Percentiles rank a stretch among this genome's conserved stretches.
phyloP scores from a whole-genome alignment of 148 eudicot species.

The Spergularia marina region DNA sequence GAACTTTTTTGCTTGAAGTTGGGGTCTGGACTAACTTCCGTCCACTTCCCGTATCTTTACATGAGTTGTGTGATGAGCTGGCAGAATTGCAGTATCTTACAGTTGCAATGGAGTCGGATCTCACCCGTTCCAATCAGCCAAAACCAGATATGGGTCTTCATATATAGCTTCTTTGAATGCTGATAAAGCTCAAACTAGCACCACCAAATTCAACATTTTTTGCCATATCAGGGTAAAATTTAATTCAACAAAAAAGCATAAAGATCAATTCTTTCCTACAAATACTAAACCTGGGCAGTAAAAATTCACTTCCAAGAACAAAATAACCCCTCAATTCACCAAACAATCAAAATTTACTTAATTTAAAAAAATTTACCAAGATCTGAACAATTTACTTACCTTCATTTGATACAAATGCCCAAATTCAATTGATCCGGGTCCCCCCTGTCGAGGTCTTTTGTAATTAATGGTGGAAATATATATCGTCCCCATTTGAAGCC shows the following conservation, averaged over 20 bases:
- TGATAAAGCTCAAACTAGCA: constrained; percentile 65
- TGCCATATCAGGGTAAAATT: constrained; percentile 4
- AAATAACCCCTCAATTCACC: constrained; percentile 4
- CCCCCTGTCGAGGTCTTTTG: too few species aligned
- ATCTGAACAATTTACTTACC: constrained; percentile 48
- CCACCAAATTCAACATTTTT: constrained; percentile 10
- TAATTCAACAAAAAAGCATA: background rate
- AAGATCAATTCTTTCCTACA: background rate
- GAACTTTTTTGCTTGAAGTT: too few species aligned
- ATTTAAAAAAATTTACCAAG: constrained; percentile 26
- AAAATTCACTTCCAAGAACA: background rate
- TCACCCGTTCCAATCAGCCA: constrained; percentile 78
- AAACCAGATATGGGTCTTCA: constrained; percentile 76
- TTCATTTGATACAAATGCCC: constrained; percentile 55
- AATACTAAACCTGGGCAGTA: background rate
- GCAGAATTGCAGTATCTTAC: constrained; percentile 40
- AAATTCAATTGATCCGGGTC: too few species aligned
- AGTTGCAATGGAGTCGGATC: constrained; percentile 80
- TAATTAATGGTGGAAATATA: too few species aligned
- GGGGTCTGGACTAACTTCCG: too few species aligned
- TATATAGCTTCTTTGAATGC: constrained; percentile 83
- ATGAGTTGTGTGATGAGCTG: too few species aligned
- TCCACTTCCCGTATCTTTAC: too few species aligned
- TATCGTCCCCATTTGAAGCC: too few species aligned
- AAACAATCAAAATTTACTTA: background rate